A percentile compares a stretch with the other conserved stretches of the same genome.
Evolutionary conservation across 2,329 filamentous ascomycete species (phyloP).

Genomic region (Aspergillus texensis): DNA sequence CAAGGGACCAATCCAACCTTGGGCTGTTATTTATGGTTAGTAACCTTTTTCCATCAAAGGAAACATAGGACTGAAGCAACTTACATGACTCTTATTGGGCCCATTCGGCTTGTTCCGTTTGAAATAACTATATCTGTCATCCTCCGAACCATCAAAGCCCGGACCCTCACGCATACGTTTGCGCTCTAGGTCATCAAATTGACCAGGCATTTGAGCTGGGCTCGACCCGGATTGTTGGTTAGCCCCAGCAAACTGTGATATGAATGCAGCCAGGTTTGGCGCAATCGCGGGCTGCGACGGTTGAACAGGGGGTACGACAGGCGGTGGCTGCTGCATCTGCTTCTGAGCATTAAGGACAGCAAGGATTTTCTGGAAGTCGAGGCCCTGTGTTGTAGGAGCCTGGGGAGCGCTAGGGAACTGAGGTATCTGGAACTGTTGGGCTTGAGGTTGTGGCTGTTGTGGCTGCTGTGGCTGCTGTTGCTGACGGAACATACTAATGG

Average conservation of each 20-base stretch:
- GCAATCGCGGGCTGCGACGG: conserved; percentile 32
- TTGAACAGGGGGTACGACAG: conserved; percentile 27
- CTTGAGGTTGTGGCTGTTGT: conserved; percentile 23
- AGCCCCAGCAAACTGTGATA: conserved; percentile 34
- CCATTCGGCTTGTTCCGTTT: conserved; percentile 41
- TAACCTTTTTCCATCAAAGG: not conserved
- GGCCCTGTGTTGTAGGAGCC: conserved; percentile 25
- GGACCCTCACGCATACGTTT: conserved; percentile 41
- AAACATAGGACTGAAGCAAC: conserved; percentile 9
- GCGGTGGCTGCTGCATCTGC: conserved; percentile 36
- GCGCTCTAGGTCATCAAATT: conserved; percentile 46
- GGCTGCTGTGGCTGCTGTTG: conserved; percentile 32
- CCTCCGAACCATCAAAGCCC: conserved; percentile 36
- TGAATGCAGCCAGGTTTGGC: conserved; percentile 39
- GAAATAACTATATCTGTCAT: conserved; percentile 31
- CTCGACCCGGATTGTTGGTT: conserved; percentile 23
- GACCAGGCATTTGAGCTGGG: conserved; percentile 18
- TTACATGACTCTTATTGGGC: conserved; percentile 43
- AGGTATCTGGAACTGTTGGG: conserved; percentile 30
- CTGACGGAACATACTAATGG: conserved; percentile 44
- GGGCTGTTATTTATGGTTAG: conserved; percentile 32
- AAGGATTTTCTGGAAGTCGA: conserved; percentile 44
- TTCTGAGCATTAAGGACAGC: conserved; percentile 41
- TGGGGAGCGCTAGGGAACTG: conserved; percentile 31
- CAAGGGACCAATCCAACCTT: conserved; percentile 52